These are phyloP conservation scores for Hanseniaspora thailandica DNA, from an alignment of 805 yeast genomes.

Conservation along the genomic window DNA sequence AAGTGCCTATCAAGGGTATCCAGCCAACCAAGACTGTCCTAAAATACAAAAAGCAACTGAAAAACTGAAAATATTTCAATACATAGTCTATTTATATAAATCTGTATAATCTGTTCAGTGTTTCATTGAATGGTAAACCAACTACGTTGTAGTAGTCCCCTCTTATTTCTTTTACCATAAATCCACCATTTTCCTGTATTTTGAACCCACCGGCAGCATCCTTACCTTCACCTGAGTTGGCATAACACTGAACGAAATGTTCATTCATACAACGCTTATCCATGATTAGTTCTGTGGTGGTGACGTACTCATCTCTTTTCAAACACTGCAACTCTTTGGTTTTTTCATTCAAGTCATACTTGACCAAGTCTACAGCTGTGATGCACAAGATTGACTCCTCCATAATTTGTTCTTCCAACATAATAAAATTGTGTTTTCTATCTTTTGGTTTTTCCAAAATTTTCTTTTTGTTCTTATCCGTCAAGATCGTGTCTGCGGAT, in stretches of 20 bases:
- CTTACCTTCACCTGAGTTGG: constrained; percentile 58
- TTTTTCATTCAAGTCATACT: background rate
- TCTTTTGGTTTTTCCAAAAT: constrained; percentile 66
- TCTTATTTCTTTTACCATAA: constrained; percentile 46
- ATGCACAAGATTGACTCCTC: too few species aligned
- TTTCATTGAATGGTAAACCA: constrained; percentile 64
- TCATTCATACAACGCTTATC: constrained; percentile 33
- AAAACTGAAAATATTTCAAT: background rate
- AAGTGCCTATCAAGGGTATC: background rate
- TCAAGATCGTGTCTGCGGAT: constrained; percentile 74
- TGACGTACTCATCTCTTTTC: constrained; percentile 28
- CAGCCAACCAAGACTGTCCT: background rate
- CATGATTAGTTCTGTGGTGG: constrained; percentile 34
- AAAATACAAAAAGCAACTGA: background rate
- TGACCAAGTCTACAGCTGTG: too few species aligned
- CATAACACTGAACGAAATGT: constrained; percentile 49
- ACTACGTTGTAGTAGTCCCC: constrained; percentile 85
- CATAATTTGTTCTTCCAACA: background rate
- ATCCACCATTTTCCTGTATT: constrained; percentile 62
- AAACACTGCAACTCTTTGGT: constrained; percentile 10
- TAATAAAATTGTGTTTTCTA: constrained; percentile 33
- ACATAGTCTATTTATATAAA: background rate
- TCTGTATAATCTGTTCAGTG: constrained; percentile 23
- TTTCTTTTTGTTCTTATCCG: constrained; percentile 43
- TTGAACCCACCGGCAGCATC: constrained; percentile 89